phyloP scores from a whole-genome alignment of 306 rosid genomes.

The Senna siamea region DNA sequence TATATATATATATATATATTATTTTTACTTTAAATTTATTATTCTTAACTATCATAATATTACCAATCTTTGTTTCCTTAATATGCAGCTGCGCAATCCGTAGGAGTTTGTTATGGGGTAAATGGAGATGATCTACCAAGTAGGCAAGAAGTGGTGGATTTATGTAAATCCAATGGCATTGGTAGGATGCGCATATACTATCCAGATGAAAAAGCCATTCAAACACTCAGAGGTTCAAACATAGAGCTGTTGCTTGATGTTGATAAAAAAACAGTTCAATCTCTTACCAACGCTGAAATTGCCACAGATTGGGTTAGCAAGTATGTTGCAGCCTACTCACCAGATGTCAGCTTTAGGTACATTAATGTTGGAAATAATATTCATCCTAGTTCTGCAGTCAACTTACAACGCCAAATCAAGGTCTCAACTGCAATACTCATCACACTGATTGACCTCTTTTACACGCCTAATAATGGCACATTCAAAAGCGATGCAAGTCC shows the following conservation, averaged over 20 bases:
- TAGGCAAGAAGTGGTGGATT: neutral
- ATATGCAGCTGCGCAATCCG: neutral
- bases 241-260: slow-evolving; percentile 9
- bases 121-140: neutral
- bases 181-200: neutral
- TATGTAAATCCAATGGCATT: slow-evolving; percentile 8
- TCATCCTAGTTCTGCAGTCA: neutral
- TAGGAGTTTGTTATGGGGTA: slow-evolving; percentile 21
- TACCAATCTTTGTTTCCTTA: neutral
- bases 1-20: neutral
- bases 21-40: neutral
- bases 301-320: neutral
- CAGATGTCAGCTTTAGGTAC: slow-evolving; percentile 3
- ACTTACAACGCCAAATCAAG: neutral
- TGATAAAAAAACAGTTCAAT: neutral
- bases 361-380: neutral
- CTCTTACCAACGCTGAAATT: neutral
- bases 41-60: no score
- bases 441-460: neutral
- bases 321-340: neutral
- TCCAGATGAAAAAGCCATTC: neutral
- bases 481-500: neutral
- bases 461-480: neutral
- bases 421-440: neutral
- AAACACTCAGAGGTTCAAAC: neutral